A percentile compares a stretch with the other conserved stretches of the same genome.
Evolutionary conservation across 164 flowering plant species (phyloP).

Genomic region (Echeveria elegans): DNA sequence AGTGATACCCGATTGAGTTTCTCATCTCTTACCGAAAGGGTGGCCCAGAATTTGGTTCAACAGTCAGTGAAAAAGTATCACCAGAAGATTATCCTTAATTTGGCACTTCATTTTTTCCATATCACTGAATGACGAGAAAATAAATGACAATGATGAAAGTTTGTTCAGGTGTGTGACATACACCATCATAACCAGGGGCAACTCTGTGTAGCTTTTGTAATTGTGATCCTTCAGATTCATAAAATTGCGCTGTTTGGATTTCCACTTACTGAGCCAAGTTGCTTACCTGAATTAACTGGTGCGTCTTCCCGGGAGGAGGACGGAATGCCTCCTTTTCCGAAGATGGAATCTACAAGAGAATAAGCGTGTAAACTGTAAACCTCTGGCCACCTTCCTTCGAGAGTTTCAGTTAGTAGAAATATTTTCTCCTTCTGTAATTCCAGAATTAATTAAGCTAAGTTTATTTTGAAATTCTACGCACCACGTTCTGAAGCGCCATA

Average conservation of each 20-base stretch:
- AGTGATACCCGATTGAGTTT: conserved; percentile 88
- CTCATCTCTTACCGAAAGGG: conserved; percentile 78
- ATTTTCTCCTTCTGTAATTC: no score
- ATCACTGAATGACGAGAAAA: not conserved
- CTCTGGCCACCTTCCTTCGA: no score
- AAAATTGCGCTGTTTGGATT: not conserved
- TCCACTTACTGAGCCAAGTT: not conserved
- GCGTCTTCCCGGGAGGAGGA: not conserved
- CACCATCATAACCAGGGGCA: conserved; percentile 1
- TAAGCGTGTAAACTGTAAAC: not conserved
- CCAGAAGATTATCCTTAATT: conserved; percentile 39
- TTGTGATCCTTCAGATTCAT: not conserved
- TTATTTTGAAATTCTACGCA: no score
- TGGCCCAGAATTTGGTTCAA: conserved; percentile 87
- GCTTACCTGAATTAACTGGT: not conserved
- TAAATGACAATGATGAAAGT: conserved; percentile 10
- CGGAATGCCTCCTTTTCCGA: not conserved
- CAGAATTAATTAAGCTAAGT: no score
- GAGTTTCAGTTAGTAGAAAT: no score
- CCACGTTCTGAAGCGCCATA: no score
- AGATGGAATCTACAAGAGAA: not conserved
- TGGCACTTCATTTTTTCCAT: not conserved
- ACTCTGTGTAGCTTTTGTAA: not conserved
- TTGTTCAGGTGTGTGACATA: conserved; percentile 2
- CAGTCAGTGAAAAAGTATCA: conserved; percentile 66